Conservation (phyloP, 805 yeast genomes). For the Yamadazyma olivae region DNA sequence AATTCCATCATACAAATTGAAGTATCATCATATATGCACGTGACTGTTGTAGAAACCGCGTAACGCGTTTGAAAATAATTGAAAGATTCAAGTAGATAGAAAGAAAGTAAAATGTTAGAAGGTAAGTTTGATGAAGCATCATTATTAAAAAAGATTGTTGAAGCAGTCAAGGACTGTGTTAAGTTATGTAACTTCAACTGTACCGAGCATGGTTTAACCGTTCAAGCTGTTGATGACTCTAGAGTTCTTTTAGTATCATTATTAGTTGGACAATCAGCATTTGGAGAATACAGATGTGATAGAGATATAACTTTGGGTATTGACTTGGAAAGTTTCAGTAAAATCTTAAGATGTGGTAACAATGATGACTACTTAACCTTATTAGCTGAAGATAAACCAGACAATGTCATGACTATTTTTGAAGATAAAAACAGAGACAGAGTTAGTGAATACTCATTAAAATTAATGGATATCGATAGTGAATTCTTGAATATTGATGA, state of each 20-base stretch:
- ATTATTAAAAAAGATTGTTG: conserved; percentile 86
- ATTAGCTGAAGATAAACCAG: conserved; percentile 87
- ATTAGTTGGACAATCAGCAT: conserved; percentile 83
- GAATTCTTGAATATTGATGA: conserved; percentile 93
- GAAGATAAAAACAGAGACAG: conserved; percentile 91
- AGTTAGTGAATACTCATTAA: conserved; percentile 85
- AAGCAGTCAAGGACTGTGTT: conserved; percentile 91
- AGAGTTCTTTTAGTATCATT: conserved; percentile 90
- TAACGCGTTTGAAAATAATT: too few species aligned
- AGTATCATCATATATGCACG: too few species aligned
- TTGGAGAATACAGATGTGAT: conserved; percentile 92
- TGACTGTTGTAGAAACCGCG: too few species aligned
- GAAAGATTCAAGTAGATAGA: too few species aligned
- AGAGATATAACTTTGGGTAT: conserved; percentile 88
- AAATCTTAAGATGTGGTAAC: conserved; percentile 88
- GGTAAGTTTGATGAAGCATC: conserved; percentile 94
- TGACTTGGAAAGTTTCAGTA: conserved; percentile 82
- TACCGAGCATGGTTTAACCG: conserved; percentile 89
- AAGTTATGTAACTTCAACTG: conserved; percentile 95
- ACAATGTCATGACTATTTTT: conserved; percentile 72
- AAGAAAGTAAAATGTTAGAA: conserved; percentile 72
- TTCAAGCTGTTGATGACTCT: conserved; percentile 97
- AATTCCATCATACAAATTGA: too few species aligned
- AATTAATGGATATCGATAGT: conserved; percentile 94
- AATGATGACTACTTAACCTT: conserved; percentile 84